A percentile compares a stretch with the other conserved stretches of the same genome.
phyloP scores from a whole-genome alignment of 2,329 filamentous ascomycete species.

The Neophaeococcomyces aloes region DNA sequence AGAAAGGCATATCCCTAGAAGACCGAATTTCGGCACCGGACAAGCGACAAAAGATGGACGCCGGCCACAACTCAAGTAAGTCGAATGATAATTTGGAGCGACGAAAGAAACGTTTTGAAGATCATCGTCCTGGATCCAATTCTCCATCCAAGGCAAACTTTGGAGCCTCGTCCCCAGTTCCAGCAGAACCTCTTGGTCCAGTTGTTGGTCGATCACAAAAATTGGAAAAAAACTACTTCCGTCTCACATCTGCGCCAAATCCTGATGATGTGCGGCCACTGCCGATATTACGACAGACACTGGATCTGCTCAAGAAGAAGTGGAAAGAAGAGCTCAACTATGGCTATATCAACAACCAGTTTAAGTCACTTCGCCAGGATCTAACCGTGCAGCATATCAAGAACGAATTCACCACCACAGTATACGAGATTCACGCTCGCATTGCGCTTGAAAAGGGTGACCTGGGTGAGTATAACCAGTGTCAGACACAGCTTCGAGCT shows the following conservation, averaged over 20 bases:
- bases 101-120: constrained; percentile 76
- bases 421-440: constrained; percentile 94
- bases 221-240: constrained; percentile 89
- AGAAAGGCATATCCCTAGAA: constrained; percentile 45
- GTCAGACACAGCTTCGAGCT: constrained; percentile 91
- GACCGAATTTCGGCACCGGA: constrained; percentile 59
- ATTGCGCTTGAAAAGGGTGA: constrained; percentile 98
- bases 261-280: constrained; percentile 81
- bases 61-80: constrained; percentile 62
- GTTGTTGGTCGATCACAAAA: constrained; percentile 75
- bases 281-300: constrained; percentile 64
- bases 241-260: constrained; percentile 80
- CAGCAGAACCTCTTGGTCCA: constrained; percentile 47
- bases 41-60: constrained; percentile 40
- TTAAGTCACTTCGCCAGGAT: constrained; percentile 96
- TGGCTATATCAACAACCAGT: constrained; percentile 95
- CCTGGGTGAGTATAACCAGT: constrained; percentile 99
- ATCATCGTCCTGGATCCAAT: constrained; percentile 33
- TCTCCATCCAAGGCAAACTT: constrained; percentile 32
- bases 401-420: constrained; percentile 89
- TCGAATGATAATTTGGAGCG: constrained; percentile 78
- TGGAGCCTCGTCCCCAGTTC: constrained; percentile 36
- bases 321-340: constrained; percentile 94
- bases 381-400: constrained; percentile 95
- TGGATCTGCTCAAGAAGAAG: constrained; percentile 85